Base-by-base conservation (phyloP, 176 grass and related monocot genomes). In the Eragrostis curvula region DNA sequence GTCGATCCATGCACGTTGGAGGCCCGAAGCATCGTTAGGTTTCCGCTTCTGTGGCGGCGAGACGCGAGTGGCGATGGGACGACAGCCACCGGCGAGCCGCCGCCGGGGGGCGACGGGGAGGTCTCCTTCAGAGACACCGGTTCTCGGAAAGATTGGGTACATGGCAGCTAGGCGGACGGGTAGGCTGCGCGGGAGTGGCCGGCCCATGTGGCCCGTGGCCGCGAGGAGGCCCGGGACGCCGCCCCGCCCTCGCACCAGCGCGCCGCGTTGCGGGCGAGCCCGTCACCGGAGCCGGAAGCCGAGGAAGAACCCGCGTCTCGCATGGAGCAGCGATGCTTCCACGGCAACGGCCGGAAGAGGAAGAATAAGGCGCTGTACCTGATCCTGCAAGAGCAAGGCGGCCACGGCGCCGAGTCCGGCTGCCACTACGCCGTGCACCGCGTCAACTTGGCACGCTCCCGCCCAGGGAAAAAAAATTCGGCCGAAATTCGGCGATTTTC, bases 351-450 rank as follows among this genome's bases (percentile, higher is more conserved):
- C 13, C 44, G 5, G n/a, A 16, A 12, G 13, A n/a, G 55, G 74
- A 36, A 4, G 32, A 43, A 61, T 40, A 77, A 46, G 40, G 40
- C 74, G 40, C 56, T 76, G 23, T 77, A 61, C 42, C 39, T 77
- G 0, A 1, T 61, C 55, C 6, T 29, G 74, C 9, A 45, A 41
- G 74, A 44, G 74, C 74, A 46, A 8, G n/a, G 43, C 6, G 2
- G 16, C 13, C 16, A 15, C 12, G 53, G 36, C 21, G 40, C 0
- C 25, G 40, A 45, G 21, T 44, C 53, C 23, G 3, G 8, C 1
- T 58, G 55, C 55, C 23, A 3, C 40, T 77, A 77, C 56, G 40
- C 56, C 40, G 56, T 46, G 74, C 74, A 62, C 56, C n/a, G 74
- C 74, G 40, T 77, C n/a, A 56, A 59, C n/a, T 11, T 77, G 74